Base-by-base conservation (phyloP, 345 rosid genomes). In the Mangifera indica region DNA sequence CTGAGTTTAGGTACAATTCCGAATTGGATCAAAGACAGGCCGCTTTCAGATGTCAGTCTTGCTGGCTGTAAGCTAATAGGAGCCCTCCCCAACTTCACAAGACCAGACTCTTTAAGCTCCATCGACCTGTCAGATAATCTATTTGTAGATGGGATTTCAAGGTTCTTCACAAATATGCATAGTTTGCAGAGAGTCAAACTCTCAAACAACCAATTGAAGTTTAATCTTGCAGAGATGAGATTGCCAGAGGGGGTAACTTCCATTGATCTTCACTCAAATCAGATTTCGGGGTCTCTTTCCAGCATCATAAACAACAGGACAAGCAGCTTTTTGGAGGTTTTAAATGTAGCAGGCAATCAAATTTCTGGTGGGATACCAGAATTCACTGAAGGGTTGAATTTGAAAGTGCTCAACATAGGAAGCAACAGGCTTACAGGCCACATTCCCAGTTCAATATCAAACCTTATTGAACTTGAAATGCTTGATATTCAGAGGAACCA, bases 1-100 rank as follows among this genome's bases (percentile, higher is more conserved):
- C 84, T 94, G 64, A 80, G 84, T 45, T 74, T 92, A 37, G 95
- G 91, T 78, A 84, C 83, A 65, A 68, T 90, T 51, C 98, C 98
- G 0, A 67, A 74, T 69, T 94, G 98, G 98, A 87, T 94, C 59
- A 80, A 56, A 29, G 79, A 86, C 54, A 84, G 80, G 71, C 77
- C 72, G 32, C 87, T 94, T 68, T 70, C 91, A 56, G 87, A 82
- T 66, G 91, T 92, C 56, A 85, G 82, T 21, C 86, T 94, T 45
- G 97, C 98, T 72, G 98, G 92, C 55, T 92, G 97, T 60, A 87
- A 85, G 77, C 84, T 94, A 55, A 68, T 63, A 72, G 98, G 98
- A 73, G 62, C 46, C 40, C 85, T 92, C 46, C 97, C 98, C 1
- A 86, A 73, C 76, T 85, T 94, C 70, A 64, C 84, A 60, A 87